Evolutionary conservation across 805 yeast genomes (phyloP).

Genomic region (Priceomyces castillae): DNA sequence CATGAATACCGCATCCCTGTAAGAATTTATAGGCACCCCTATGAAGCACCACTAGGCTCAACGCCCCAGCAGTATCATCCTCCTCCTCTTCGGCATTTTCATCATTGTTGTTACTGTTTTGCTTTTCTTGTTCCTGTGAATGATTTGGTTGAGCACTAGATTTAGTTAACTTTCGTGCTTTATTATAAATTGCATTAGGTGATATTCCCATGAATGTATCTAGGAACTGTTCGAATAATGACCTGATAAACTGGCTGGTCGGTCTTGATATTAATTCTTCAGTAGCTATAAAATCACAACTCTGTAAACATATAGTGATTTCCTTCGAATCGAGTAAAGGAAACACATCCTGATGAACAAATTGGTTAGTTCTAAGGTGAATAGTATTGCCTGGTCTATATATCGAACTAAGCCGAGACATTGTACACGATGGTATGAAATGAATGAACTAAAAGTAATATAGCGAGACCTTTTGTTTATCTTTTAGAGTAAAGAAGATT

Average conservation of each 20-base stretch:
- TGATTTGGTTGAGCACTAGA: constrained; percentile 6
- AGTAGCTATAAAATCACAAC: constrained; percentile 58
- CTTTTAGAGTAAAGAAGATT: background rate
- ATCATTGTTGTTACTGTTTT: constrained; percentile 7
- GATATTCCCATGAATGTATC: constrained; percentile 59
- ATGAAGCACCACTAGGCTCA: constrained; percentile 55
- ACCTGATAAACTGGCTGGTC: constrained; percentile 50
- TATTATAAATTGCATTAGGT: constrained; percentile 23
- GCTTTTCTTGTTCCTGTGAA: constrained; percentile 7
- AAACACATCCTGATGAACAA: constrained; percentile 45
- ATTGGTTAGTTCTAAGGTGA: constrained; percentile 17
- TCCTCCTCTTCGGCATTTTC: constrained; percentile 27
- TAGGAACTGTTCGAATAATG: constrained; percentile 57
- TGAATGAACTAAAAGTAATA: background rate
- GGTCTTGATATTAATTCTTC: constrained; percentile 62
- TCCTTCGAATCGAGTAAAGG: constrained; percentile 63
- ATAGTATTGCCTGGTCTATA: constrained; percentile 24
- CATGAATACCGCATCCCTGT: constrained; percentile 71
- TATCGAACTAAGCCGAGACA: constrained; percentile 33
- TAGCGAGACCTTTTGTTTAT: background rate
- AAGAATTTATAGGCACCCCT: constrained; percentile 61
- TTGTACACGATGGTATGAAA: constrained; percentile 3
- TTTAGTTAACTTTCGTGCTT: constrained; percentile 9
- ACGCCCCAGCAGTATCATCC: constrained; percentile 33
- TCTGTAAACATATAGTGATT: constrained; percentile 55